phyloP scores from a whole-genome alignment of 768 basidiomycete genomes.

The Collybia sordida region DNA sequence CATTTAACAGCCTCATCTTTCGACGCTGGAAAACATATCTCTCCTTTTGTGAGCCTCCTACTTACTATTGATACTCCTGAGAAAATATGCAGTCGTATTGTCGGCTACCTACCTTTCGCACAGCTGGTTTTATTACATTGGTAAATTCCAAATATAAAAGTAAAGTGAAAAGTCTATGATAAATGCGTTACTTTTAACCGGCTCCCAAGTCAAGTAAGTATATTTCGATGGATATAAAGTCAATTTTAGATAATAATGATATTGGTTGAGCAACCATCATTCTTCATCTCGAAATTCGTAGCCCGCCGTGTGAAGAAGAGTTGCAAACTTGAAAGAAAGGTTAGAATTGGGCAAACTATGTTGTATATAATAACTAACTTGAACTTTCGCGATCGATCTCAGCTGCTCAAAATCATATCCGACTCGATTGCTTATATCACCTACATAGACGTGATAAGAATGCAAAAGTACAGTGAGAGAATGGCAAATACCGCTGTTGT shows the following conservation, averaged over 20 bases:
- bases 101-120: too few relatives aligned
- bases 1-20: not conserved
- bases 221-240: too few relatives aligned
- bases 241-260: not conserved
- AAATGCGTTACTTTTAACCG: too few relatives aligned
- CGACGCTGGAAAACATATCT: too few relatives aligned
- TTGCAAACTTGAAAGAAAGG: conserved; percentile 54
- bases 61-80: not conserved
- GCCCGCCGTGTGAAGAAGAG: conserved; percentile 68
- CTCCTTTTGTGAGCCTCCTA: too few relatives aligned
- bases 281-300: conserved; percentile 35
- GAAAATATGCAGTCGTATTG: too few relatives aligned
- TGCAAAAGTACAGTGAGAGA: not conserved
- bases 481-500: conserved; percentile 62
- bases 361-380: conserved; percentile 42
- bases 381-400: conserved; percentile 82
- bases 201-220: too few relatives aligned
- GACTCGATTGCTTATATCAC: conserved; percentile 75
- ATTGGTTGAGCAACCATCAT: conserved; percentile 3
- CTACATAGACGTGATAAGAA: conserved; percentile 26
- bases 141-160: too few relatives aligned
- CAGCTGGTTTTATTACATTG: too few relatives aligned
- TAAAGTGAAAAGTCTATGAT: too few relatives aligned
- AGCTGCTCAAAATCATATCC: conserved; percentile 87
- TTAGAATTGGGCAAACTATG: not conserved